Base-by-base conservation (phyloP, 2,329 filamentous ascomycete species). In the Mollisiaceae sp. region DNA sequence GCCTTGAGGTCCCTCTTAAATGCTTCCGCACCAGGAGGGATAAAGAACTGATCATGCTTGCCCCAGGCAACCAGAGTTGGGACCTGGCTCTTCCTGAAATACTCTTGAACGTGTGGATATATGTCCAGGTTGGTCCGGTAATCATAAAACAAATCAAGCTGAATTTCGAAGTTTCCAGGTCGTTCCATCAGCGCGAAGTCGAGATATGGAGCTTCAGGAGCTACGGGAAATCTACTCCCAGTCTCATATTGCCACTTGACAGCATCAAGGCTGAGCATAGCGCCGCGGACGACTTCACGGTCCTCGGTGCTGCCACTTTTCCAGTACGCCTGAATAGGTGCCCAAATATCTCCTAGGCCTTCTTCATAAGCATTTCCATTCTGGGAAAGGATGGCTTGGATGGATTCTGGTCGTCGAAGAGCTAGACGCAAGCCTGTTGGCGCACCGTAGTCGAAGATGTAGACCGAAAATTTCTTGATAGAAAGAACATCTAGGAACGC, bases 401-500 rank as follows among this genome's bases (percentile, higher is more conserved):
- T 76, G 12, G 78, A 77, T 0, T 81, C 74, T 0, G 83, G 82
- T 2, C 82, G 77, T 52, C 80, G 68, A 1, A 87, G 78, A 0
- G 85, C 85, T 1, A 88, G 77, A 2, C 85, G 81, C 27, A 87
- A 76, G 0, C 81, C 86, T 0, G 80, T 79, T 0, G 87, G 86
- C 0, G 85, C 84, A 59, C 86, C 86, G 72, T 89, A 89, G 77
- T 89, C 86, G 73, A 89, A 89, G 67, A 89, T 81, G 74, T 88
- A 89, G 35, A 86, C 75, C 15, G 82, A 80, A 75, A 83, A 87
- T 38, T 79, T 80, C 15, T 71, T 66, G 41, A 88, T 77, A 2
- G 76, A 65, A 9, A 88, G 75, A 0, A 78, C 77, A 41, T 81
- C 78, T 14, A 86, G 73, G 70, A 87, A 87, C 8, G 78, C 78